Percentiles rank a stretch among this genome's conserved stretches.
Evolutionary conservation across 805 yeast species (phyloP).

Genomic region (Candida xyloterini): DNA sequence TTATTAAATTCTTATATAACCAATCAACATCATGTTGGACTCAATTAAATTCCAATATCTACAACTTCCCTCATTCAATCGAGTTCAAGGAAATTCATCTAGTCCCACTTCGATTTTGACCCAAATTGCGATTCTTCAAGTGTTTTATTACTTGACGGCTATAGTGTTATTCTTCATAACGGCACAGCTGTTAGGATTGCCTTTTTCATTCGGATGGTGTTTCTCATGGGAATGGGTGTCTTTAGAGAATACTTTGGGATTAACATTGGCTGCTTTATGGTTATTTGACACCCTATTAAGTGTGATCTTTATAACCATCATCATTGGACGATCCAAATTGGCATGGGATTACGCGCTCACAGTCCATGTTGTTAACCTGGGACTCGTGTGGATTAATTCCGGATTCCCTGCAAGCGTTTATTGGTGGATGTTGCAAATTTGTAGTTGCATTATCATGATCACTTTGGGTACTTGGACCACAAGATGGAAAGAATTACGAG

Average conservation of each 20-base stretch:
- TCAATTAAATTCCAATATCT: slow-evolving; percentile 14
- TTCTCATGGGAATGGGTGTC: slow-evolving; percentile 78
- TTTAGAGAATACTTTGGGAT: slow-evolving; percentile 74
- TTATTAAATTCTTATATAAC: neutral
- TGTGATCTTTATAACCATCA: slow-evolving; percentile 77
- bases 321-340: slow-evolving; percentile 88
- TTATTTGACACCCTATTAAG: slow-evolving; percentile 77
- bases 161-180: slow-evolving; percentile 59
- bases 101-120: slow-evolving; percentile 59
- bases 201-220: slow-evolving; percentile 64
- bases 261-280: slow-evolving; percentile 75
- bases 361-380: slow-evolving; percentile 73
- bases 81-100: slow-evolving; percentile 12
- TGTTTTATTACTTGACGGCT: slow-evolving; percentile 76
- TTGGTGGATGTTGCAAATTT: slow-evolving; percentile 83
- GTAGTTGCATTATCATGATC: slow-evolving; percentile 67
- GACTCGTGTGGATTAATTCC: slow-evolving; percentile 64
- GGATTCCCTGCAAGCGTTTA: slow-evolving; percentile 65
- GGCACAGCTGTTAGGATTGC: slow-evolving; percentile 67
- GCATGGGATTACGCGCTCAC: slow-evolving; percentile 98
- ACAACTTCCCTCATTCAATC: slow-evolving; percentile 16
- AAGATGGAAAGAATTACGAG: slow-evolving; percentile 86
- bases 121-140: slow-evolving; percentile 77
- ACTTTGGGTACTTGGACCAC: slow-evolving; percentile 85
- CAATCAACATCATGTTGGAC: slow-evolving; percentile 15